Evolutionary conservation across 768 basidiomycete species (phyloP), one percentile per base, ranked within the genome.

Genomic region (Mrakia frigida): DNA sequence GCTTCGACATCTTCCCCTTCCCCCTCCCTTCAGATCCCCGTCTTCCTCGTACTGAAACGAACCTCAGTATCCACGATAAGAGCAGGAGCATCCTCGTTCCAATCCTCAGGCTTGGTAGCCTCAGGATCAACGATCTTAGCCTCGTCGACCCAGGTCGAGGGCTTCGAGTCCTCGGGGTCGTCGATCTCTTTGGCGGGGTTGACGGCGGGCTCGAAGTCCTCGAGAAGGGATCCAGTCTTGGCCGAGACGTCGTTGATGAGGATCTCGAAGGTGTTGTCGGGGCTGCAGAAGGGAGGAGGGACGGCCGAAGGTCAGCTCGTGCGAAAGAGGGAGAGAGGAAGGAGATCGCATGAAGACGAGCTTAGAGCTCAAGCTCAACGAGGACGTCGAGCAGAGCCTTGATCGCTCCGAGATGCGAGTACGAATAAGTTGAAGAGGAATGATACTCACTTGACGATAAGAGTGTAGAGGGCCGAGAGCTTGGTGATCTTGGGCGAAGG

Each of bases 81-180:
- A 80, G 92, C 91, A 3, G 97, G 96, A 63, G 92, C 94, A 68
- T 91, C 92, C 85, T 99, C 97, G 82, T 99, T 93, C 97, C 97
- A 99, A 84, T 98, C 97, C 3, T 85, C 92, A 69, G 96, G 96
- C 92, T 96, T 97, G 80, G 82, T 88, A 53, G 94, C 94, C 0
- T 89, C 88, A 6, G 91, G 88, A 81, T 98, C 96, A 39, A 90
- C 67, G 76, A 99, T 98, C 81, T 87, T 90, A 84, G 92, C 89
- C 50, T 86, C 85, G 82, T 99, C 94, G 79, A 98, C 94, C 97
- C 97, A 99, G 82, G 91, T 88, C 11, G 83, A 87, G 60, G 97
- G 97, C 85, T 99, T 99, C 84, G 83, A 86, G 85, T 98, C 97
- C 77, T 90, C 87, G 21, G 93, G 89, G 82, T 99, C 97, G 80